phyloP scores from a whole-genome alignment of 2,329 filamentous ascomycete species.

The Fusarium sp. region DNA sequence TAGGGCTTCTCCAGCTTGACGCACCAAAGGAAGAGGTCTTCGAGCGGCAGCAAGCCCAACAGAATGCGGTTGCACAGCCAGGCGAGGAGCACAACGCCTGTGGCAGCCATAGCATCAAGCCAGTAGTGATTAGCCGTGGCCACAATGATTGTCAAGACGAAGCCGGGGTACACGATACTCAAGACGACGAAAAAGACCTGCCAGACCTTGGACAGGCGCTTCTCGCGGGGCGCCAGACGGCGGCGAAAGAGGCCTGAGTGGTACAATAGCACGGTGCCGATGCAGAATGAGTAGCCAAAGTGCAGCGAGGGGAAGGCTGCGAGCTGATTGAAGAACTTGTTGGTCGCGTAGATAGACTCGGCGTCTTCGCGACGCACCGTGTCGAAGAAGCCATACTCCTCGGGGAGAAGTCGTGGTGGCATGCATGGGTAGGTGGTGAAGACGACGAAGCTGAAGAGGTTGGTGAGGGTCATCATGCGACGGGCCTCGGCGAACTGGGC shows the following conservation, averaged over 20 bases:
- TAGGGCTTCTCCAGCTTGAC: slow-evolving; percentile 72
- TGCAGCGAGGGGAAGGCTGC: slow-evolving; percentile 69
- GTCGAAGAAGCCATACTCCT: slow-evolving; percentile 67
- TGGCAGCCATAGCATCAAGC: slow-evolving; percentile 73
- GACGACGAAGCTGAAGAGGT: slow-evolving; percentile 64
- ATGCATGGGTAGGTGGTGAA: slow-evolving; percentile 68
- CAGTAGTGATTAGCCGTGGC: slow-evolving; percentile 73
- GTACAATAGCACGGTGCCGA: slow-evolving; percentile 64
- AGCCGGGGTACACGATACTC: slow-evolving; percentile 63
- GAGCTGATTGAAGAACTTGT: slow-evolving; percentile 67
- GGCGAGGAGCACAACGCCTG: slow-evolving; percentile 68
- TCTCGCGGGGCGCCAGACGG: slow-evolving; percentile 45
- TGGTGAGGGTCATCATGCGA: slow-evolving; percentile 62
- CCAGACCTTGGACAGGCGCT: slow-evolving; percentile 46
- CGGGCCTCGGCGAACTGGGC: slow-evolving; percentile 52
- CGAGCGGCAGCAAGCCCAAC: slow-evolving; percentile 69
- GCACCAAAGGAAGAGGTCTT: slow-evolving; percentile 73
- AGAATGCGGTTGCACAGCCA: slow-evolving; percentile 65
- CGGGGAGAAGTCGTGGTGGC: slow-evolving; percentile 66
- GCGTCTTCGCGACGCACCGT: slow-evolving; percentile 60
- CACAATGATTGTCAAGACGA: slow-evolving; percentile 67
- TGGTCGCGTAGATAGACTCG: slow-evolving; percentile 71
- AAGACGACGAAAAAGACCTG: slow-evolving; percentile 48
- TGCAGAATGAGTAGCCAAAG: slow-evolving; percentile 66
- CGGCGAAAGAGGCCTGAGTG: slow-evolving; percentile 60